These are phyloP conservation scores for Colletotrichum trifolii DNA, from an alignment of 2,329 filamentous ascomycete genomes.

Conservation along the genomic window DNA sequence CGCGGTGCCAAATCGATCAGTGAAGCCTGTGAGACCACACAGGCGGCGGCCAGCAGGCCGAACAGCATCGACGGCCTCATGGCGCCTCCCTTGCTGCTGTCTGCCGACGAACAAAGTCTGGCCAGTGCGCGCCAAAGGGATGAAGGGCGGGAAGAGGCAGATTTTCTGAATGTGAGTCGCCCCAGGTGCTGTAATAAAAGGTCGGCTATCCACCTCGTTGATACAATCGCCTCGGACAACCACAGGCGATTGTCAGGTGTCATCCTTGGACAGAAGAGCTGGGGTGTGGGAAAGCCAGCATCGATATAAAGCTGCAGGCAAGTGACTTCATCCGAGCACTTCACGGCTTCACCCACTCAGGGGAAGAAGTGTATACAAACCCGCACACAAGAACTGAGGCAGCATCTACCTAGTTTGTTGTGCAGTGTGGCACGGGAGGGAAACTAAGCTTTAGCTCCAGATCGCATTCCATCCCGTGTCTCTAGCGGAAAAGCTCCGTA, in stretches of 20 bases:
- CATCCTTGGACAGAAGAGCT: neutral
- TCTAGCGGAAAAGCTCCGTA: constrained; percentile 3
- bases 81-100: neutral
- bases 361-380: neutral
- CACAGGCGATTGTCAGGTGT: constrained; percentile 15
- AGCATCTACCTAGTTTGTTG: no score
- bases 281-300: constrained; percentile 10
- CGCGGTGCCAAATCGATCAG: constrained; percentile 35
- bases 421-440: neutral
- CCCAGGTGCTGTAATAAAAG: neutral
- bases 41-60: constrained; percentile 32
- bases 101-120: neutral
- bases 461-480: neutral
- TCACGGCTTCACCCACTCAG: neutral
- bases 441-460: no score
- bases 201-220: neutral
- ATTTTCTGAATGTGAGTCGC: no score
- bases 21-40: constrained; percentile 28
- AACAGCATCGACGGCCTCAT: constrained; percentile 34
- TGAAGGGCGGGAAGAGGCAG: no score
- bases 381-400: neutral
- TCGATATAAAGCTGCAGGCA: constrained; percentile 21
- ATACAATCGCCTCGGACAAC: neutral
- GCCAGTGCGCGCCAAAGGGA: neutral
- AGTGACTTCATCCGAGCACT: neutral